These are phyloP conservation scores for Ulmus americana DNA, from an alignment of 331 rosid genomes.

Conservation along the genomic window DNA sequence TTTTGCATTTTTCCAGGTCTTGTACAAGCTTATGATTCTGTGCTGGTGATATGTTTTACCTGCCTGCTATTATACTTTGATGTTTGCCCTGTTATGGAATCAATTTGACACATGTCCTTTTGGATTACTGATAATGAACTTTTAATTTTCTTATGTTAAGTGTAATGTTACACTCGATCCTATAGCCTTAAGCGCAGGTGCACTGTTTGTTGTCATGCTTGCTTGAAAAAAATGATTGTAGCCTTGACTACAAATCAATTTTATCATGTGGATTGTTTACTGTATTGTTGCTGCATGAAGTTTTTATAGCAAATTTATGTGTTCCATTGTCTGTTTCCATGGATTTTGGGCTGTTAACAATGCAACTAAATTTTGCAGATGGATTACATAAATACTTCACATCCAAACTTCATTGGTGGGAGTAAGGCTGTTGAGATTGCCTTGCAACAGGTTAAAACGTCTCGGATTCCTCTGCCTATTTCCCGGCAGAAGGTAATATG, in stretches of 20 bases:
- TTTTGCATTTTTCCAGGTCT: neutral
- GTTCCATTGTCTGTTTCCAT: neutral
- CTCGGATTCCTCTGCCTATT: slow-evolving; percentile 45
- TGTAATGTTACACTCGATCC: no score
- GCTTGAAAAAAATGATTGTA: neutral
- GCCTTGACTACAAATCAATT: neutral
- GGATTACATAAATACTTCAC: slow-evolving; percentile 96
- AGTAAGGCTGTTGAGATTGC: slow-evolving; percentile 79
- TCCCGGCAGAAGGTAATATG: slow-evolving; percentile 59
- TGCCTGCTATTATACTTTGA: neutral
- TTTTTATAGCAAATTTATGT: neutral
- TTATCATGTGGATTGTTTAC: neutral
- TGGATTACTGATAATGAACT: neutral
- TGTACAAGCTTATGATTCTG: neutral
- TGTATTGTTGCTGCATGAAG: neutral
- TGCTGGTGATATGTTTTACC: neutral
- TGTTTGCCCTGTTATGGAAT: neutral
- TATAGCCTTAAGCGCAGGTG: no score
- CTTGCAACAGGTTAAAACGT: slow-evolving; percentile 54
- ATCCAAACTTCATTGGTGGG: slow-evolving; percentile 96
- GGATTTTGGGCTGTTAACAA: slow-evolving; percentile 7
- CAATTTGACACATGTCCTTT: neutral
- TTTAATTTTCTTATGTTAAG: no score
- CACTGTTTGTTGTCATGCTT: neutral
- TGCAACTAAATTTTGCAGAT: slow-evolving; percentile 45